A percentile compares a stretch with the other conserved stretches of the same genome.
phyloP scores from a whole-genome alignment of 2,329 filamentous ascomycete genomes.

The Ceratocystis destructans region DNA sequence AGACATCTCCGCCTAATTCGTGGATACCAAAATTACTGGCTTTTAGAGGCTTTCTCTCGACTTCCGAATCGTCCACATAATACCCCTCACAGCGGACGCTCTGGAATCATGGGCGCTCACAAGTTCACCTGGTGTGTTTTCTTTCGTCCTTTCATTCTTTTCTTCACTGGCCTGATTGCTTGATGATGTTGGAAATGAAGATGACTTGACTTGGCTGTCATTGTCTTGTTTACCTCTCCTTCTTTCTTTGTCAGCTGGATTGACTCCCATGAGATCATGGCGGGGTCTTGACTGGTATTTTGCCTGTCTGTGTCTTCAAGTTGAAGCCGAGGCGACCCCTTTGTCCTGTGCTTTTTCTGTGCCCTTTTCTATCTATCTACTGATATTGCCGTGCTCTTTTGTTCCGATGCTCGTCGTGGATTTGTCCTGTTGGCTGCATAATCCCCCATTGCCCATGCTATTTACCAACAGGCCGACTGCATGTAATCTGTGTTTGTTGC shows the following conservation, averaged over 20 bases:
- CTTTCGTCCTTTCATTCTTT: background rate
- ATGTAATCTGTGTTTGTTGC: background rate
- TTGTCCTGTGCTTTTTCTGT: background rate
- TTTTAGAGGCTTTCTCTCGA: constrained; percentile 2
- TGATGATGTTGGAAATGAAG: no score
- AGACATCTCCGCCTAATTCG: background rate
- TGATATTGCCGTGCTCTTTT: background rate
- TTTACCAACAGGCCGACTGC: background rate
- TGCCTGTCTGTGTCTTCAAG: background rate
- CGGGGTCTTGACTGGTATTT: background rate
- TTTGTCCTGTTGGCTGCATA: background rate
- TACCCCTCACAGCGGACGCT: constrained; percentile 10
- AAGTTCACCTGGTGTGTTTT: constrained; percentile 18
- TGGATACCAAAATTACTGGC: background rate
- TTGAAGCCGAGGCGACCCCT: background rate
- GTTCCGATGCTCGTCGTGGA: background rate
- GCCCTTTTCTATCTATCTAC: background rate
- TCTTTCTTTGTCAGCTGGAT: background rate
- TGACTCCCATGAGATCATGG: constrained; percentile 6
- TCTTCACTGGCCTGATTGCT: background rate
- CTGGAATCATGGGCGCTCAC: constrained; percentile 18
- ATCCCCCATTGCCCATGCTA: background rate
- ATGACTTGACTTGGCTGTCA: background rate
- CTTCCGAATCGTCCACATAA: background rate
- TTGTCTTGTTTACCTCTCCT: background rate